These are phyloP conservation scores for Pseudogymnoascus sp. DNA, from an alignment of 2,329 filamentous ascomycete genomes.

Conservation along the genomic window DNA sequence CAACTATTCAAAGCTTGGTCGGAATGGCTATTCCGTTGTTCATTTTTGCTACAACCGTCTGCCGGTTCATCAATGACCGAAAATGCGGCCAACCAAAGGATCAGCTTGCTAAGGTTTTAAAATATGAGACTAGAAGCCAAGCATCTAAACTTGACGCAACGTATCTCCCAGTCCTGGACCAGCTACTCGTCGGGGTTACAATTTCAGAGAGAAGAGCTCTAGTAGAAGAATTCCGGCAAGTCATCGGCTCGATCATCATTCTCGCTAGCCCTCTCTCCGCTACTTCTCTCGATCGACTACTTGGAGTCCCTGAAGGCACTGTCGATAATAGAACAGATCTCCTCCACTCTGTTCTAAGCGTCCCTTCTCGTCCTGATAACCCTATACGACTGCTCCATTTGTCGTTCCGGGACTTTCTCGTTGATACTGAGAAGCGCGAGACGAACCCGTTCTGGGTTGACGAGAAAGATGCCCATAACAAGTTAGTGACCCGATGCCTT, in stretches of 20 bases:
- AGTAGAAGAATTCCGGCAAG: conserved; percentile 7
- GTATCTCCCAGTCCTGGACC: conserved; percentile 19
- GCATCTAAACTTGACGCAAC: conserved; percentile 19
- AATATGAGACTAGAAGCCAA: conserved; percentile 14
- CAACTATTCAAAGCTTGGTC: conserved; percentile 20
- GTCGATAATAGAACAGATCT: conserved; percentile 14
- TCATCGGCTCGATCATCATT: conserved; percentile 14
- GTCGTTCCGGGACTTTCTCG: conserved; percentile 25
- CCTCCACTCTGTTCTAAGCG: conserved; percentile 21
- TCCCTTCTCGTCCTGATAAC: conserved; percentile 13
- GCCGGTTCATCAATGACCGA: conserved; percentile 23
- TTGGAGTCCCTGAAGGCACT: conserved; percentile 12
- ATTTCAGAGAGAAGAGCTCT: conserved; percentile 9
- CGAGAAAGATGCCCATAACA: conserved; percentile 21
- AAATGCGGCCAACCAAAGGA: conserved; percentile 17
- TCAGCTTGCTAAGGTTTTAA: conserved; percentile 22
- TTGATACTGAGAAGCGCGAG: conserved; percentile 12
- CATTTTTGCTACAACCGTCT: conserved; percentile 29
- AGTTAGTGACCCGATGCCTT: conserved; percentile 25
- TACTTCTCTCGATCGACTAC: conserved; percentile 14
- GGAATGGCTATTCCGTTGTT: conserved; percentile 29
- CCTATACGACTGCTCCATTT: conserved; percentile 21
- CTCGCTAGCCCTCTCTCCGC: conserved; percentile 17
- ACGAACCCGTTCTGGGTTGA: conserved; percentile 24
- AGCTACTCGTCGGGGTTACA: conserved; percentile 12